Evolutionary conservation across 2,329 filamentous ascomycete species (phyloP).

Genomic region (Fusarium drepaniforme): DNA sequence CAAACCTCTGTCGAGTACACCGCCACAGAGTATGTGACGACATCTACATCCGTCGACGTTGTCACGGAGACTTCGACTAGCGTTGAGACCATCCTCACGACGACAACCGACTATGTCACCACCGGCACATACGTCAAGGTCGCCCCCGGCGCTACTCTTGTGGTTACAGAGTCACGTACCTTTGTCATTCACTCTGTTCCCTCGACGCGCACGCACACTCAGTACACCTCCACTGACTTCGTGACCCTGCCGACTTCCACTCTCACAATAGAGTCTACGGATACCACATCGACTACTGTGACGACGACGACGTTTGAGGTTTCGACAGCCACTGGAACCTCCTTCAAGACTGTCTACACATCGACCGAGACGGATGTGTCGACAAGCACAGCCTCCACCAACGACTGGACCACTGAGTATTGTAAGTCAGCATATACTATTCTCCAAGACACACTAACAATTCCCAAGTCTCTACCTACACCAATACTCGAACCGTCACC

Average conservation of each 20-base stretch:
- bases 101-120: slow-evolving; percentile 9
- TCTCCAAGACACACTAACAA: not conserved
- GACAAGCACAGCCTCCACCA: not conserved
- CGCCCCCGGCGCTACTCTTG: slow-evolving; percentile 3
- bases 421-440: not conserved
- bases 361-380: not conserved
- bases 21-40: slow-evolving; percentile 3
- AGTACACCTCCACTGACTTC: slow-evolving; percentile 11
- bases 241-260: slow-evolving; percentile 10
- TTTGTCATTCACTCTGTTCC: slow-evolving; percentile 13
- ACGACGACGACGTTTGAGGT: slow-evolving; percentile 8
- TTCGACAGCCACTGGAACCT: slow-evolving; percentile 7
- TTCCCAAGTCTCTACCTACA: not conserved
- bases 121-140: slow-evolving; percentile 6
- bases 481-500: not conserved
- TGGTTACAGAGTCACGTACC: slow-evolving; percentile 9
- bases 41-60: slow-evolving; percentile 13
- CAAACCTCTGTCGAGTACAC: slow-evolving; percentile 4
- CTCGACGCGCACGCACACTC: slow-evolving; percentile 1
- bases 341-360: not conserved
- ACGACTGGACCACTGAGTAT: slow-evolving; percentile 2
- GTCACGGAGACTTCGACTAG: slow-evolving; percentile 3
- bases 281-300: not conserved
- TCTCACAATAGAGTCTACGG: slow-evolving; percentile 7
- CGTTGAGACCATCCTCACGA: slow-evolving; percentile 11